Evolutionary conservation across 2,329 filamentous ascomycete genomes (phyloP).

Genomic region (Coniochaeta pulveracea): DNA sequence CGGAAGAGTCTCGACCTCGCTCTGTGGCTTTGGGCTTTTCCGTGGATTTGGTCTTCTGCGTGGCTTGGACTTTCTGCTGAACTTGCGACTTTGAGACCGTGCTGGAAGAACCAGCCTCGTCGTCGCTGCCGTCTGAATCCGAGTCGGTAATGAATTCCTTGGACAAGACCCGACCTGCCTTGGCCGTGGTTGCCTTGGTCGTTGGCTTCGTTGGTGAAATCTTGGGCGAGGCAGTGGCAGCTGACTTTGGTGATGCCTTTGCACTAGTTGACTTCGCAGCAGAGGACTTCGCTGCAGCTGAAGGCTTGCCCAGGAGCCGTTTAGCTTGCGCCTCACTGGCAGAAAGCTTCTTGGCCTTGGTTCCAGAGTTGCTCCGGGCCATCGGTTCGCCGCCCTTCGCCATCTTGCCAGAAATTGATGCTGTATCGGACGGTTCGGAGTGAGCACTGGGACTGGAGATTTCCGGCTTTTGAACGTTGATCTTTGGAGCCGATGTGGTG

Average conservation of each 20-base stretch:
- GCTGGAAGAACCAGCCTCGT: conserved; percentile 28
- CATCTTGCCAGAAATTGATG: conserved; percentile 14
- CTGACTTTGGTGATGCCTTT: conserved; percentile 26
- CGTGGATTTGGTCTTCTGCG: conserved; percentile 7
- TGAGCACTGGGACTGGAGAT: conserved; percentile 27
- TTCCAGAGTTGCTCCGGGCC: conserved; percentile 36
- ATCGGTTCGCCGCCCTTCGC: conserved; percentile 29
- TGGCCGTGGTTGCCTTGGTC: conserved; percentile 23
- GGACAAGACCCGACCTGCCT: conserved; percentile 36
- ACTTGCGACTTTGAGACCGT: conserved; percentile 9
- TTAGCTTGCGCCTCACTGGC: conserved; percentile 45
- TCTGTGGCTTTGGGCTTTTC: conserved; percentile 13
- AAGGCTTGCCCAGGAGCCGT: conserved; percentile 34
- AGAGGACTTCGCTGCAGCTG: conserved; percentile 20
- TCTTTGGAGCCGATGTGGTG: conserved; percentile 31
- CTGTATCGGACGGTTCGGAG: conserved; percentile 17
- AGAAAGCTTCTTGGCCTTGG: conserved; percentile 45
- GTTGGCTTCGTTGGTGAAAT: conserved; percentile 31
- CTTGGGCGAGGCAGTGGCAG: conserved; percentile 23
- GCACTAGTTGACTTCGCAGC: conserved; percentile 8
- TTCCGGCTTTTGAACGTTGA: conserved; percentile 38
- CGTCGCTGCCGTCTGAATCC: conserved; percentile 41
- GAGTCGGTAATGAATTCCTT: conserved; percentile 46
- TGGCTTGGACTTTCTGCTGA: conserved; percentile 7
- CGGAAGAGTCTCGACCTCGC: conserved; percentile 12